Conservation (phyloP, 2,329 filamentous ascomycete species). For the Periconia sp. region DNA sequence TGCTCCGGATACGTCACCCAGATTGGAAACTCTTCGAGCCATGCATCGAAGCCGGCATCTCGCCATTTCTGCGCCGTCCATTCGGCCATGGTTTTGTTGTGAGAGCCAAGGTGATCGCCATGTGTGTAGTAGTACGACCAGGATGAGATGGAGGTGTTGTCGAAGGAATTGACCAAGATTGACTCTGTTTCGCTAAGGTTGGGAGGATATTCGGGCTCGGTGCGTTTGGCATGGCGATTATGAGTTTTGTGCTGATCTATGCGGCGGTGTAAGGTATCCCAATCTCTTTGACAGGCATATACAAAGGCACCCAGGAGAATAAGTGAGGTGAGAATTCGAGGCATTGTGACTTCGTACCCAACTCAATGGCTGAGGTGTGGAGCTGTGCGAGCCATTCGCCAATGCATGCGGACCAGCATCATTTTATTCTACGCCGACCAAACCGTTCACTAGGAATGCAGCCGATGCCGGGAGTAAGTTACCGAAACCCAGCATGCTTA, state of each 20-base stretch:
- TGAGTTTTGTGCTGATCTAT: slow-evolving; percentile 15
- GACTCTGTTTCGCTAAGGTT: slow-evolving; percentile 27
- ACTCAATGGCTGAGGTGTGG: not conserved
- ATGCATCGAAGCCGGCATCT: slow-evolving; percentile 24
- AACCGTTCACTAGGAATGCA: too few species aligned
- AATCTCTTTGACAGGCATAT: slow-evolving; percentile 25
- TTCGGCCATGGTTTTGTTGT: slow-evolving; percentile 38
- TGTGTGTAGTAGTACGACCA: slow-evolving; percentile 31
- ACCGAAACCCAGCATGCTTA: not conserved
- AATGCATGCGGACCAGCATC: not conserved
- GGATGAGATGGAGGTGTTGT: slow-evolving; percentile 33
- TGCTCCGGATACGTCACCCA: slow-evolving; percentile 29
- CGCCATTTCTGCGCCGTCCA: slow-evolving; percentile 31
- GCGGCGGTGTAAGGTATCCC: slow-evolving; percentile 20
- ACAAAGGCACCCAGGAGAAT: slow-evolving; percentile 14
- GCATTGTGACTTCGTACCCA: slow-evolving; percentile 8
- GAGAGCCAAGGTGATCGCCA: slow-evolving; percentile 31
- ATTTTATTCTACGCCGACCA: not conserved
- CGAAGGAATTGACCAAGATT: slow-evolving; percentile 39
- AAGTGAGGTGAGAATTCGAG: slow-evolving; percentile 8
- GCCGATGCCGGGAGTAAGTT: not conserved
- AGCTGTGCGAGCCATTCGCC: not conserved
- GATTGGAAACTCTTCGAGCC: slow-evolving; percentile 23
- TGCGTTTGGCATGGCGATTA: slow-evolving; percentile 20
- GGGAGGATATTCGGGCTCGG: slow-evolving; percentile 23